Percentiles rank a stretch among this genome's conserved stretches.
Conservation (phyloP, 2,329 filamentous ascomycete species). For the Venturia aucupariae region DNA sequence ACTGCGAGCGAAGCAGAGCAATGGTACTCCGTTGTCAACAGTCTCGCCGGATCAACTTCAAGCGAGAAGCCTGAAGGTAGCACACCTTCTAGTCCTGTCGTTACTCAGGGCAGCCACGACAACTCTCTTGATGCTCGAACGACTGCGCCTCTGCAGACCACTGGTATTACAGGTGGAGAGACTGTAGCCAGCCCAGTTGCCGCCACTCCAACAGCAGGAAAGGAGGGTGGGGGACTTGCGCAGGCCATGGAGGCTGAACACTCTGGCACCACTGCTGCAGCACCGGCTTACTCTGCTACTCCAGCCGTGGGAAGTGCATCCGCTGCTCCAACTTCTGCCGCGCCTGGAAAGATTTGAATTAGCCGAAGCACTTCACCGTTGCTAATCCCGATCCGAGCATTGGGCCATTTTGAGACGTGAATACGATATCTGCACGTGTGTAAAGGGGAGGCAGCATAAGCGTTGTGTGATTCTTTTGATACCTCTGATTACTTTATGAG, state of each 20-base stretch:
- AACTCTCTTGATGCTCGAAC: not conserved
- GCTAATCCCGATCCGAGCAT: no score
- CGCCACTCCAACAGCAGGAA: not conserved
- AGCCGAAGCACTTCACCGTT: no score
- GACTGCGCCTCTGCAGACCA: not conserved
- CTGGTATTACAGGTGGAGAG: conserved; percentile 4
- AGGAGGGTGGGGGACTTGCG: not conserved
- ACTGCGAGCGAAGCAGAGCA: conserved; percentile 69
- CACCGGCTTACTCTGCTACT: not conserved
- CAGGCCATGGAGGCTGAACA: not conserved
- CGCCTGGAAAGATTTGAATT: not conserved
- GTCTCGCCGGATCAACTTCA: conserved; percentile 45
- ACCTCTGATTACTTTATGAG: not conserved
- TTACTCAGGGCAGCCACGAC: not conserved
- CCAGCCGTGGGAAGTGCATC: not conserved
- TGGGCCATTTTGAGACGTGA: not conserved
- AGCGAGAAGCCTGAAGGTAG: conserved; percentile 30
- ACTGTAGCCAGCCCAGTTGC: not conserved
- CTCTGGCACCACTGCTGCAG: not conserved
- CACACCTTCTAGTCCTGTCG: conserved; percentile 21
- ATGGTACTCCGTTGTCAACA: conserved; percentile 69
- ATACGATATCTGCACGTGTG: not conserved
- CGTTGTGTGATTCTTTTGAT: not conserved
- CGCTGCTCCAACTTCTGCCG: not conserved
- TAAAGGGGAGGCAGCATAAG: not conserved